Evolutionary conservation across 371 early-diverging fungal species (phyloP).

Genomic region (Nematocida ironsii): DNA sequence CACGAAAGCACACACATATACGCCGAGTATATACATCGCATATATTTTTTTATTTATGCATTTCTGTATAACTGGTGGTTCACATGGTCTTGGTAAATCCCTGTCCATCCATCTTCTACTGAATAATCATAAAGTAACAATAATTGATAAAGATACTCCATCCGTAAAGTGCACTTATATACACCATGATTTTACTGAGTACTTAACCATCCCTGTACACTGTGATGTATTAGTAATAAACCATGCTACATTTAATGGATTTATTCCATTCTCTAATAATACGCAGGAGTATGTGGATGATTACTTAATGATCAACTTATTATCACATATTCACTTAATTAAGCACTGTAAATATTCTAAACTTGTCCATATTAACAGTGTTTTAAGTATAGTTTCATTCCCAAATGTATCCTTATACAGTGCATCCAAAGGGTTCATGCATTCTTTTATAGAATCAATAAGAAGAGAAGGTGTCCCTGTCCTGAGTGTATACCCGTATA

Average conservation of each 20-base stretch:
- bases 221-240: constrained; percentile 66
- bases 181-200: constrained; percentile 44
- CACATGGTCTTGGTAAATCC: constrained; percentile 31
- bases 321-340: constrained; percentile 38
- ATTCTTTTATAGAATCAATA: constrained; percentile 58
- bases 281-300: constrained; percentile 30
- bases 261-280: constrained; percentile 30
- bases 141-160: constrained; percentile 28
- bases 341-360: constrained; percentile 54
- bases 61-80: constrained; percentile 55
- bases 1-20: constrained; percentile 62
- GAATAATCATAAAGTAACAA: constrained; percentile 12
- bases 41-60: constrained; percentile 29
- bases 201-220: background rate
- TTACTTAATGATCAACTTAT: constrained; percentile 53
- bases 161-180: constrained; percentile 27
- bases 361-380: constrained; percentile 63
- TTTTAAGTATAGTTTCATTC: constrained; percentile 54
- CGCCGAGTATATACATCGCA: background rate
- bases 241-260: constrained; percentile 58
- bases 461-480: constrained; percentile 59
- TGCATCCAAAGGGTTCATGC: constrained; percentile 63
- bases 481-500: constrained; percentile 64
- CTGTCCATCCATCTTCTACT: constrained; percentile 14
- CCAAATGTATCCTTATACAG: constrained; percentile 62